These are phyloP conservation scores for Cyclotella kingstonii DNA, from an alignment of 108 stramenopile genomes.

Conservation along the genomic window DNA sequence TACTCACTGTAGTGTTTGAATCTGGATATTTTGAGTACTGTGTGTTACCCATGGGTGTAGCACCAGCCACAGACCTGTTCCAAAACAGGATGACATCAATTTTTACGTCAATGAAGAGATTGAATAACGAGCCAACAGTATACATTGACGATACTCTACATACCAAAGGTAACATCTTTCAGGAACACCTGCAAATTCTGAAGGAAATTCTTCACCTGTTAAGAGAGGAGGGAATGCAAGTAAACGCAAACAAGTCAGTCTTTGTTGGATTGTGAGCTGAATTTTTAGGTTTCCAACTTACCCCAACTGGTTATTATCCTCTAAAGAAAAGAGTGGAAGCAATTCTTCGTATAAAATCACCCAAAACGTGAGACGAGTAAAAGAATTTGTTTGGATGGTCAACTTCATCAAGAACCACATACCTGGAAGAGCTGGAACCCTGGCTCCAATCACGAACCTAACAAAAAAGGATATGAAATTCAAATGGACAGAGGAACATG, in stretches of 20 bases:
- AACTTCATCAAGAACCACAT: slow-evolving; percentile 3
- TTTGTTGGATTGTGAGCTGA: not conserved
- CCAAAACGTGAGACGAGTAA: not conserved
- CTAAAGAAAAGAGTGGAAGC: not conserved
- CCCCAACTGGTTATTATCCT: not conserved
- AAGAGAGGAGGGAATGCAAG: not conserved
- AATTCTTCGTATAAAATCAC: not conserved
- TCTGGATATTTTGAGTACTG: not conserved
- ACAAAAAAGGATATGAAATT: not conserved
- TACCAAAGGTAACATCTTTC: not conserved
- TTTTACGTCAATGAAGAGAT: not conserved
- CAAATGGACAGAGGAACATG: not conserved
- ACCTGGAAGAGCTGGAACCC: not conserved
- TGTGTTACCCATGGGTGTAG: slow-evolving; percentile 5
- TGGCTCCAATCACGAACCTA: not conserved
- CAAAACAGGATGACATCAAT: slow-evolving; percentile 7
- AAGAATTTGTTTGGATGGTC: not conserved
- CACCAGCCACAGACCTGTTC: slow-evolving; percentile 13
- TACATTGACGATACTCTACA: slow-evolving; percentile 11
- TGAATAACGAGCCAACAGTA: not conserved
- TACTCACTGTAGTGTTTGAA: slow-evolving; percentile 4
- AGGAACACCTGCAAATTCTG: not conserved
- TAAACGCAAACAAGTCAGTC: not conserved
- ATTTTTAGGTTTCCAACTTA: not conserved
- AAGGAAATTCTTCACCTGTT: not conserved